Conservation (phyloP, 352 stramenopile species). For the Pythium biforme region DNA sequence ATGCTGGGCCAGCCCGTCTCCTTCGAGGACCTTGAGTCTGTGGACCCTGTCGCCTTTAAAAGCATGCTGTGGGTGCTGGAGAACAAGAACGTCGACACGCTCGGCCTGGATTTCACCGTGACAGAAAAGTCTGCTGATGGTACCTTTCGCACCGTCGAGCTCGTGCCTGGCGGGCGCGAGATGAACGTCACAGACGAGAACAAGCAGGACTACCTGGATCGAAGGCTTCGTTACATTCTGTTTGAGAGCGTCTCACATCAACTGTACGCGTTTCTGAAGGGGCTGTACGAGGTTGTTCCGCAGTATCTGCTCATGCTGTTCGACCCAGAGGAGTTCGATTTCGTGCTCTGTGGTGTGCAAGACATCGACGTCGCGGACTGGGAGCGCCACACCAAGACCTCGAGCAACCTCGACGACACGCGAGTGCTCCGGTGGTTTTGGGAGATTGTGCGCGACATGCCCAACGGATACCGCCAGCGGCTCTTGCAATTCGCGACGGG, state of each 20-base stretch:
- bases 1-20: constrained; percentile 93
- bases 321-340: constrained; percentile 97
- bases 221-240: constrained; percentile 60
- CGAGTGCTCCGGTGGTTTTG: constrained; percentile 91
- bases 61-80: constrained; percentile 53
- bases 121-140: constrained; percentile 17
- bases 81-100: constrained; percentile 35
- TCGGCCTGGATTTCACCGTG: constrained; percentile 49
- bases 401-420: constrained; percentile 41
- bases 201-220: constrained; percentile 93
- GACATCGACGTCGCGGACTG: constrained; percentile 96
- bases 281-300: constrained; percentile 97
- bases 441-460: constrained; percentile 92
- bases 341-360: constrained; percentile 94
- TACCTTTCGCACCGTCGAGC: constrained; percentile 11
- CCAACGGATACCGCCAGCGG: constrained; percentile 70
- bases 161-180: constrained; percentile 23
- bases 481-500: constrained; percentile 84
- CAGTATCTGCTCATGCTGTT: constrained; percentile 94
- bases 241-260: constrained; percentile 60
- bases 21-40: constrained; percentile 92
- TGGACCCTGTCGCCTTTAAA: constrained; percentile 57
- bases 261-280: constrained; percentile 78
- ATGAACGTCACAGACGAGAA: constrained; percentile 94
- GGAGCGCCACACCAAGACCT: constrained; percentile 79